Conservation (phyloP, 441 rosid genomes). For the Euphorbia schlechtendalii region DNA sequence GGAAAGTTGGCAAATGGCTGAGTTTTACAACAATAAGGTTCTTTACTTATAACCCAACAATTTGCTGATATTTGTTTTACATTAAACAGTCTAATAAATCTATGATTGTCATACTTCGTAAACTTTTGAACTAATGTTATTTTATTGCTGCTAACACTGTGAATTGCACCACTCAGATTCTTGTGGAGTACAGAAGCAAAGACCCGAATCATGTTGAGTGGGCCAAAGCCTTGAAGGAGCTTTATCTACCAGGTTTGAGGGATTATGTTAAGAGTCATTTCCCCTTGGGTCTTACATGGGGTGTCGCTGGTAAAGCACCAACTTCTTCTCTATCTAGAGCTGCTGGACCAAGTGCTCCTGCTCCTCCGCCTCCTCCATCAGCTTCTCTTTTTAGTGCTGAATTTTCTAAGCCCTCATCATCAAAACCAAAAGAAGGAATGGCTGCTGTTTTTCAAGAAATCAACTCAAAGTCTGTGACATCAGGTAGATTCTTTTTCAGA, state of each 20-base stretch:
- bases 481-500: constrained; percentile 38
- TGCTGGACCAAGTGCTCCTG: constrained; percentile 53
- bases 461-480: constrained; percentile 54
- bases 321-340: constrained; percentile 46
- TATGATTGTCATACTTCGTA: not conserved
- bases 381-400: constrained; percentile 64
- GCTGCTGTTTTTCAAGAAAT: constrained; percentile 89
- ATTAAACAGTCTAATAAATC: not conserved
- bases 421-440: constrained; percentile 80
- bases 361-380: constrained; percentile 82
- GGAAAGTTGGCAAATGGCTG: constrained; percentile 99
- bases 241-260: constrained; percentile 81
- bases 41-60: not conserved
- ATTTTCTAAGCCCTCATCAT: constrained; percentile 66
- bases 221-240: constrained; percentile 92
- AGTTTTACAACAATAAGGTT: constrained; percentile 97
- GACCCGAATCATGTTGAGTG: constrained; percentile 91
- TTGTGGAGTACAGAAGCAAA: constrained; percentile 77
- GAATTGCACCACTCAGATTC: constrained; percentile 42
- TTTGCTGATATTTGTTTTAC: not conserved
- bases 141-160: not conserved
- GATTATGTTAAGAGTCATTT: constrained; percentile 80
- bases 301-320: constrained; percentile 48
- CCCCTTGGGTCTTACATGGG: constrained; percentile 94
- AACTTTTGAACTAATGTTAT: not conserved